Percentiles rank a stretch among this genome's conserved stretches.
Evolutionary conservation across 2,329 filamentous ascomycete species (phyloP).

Genomic region (Fusarium staphyleae): DNA sequence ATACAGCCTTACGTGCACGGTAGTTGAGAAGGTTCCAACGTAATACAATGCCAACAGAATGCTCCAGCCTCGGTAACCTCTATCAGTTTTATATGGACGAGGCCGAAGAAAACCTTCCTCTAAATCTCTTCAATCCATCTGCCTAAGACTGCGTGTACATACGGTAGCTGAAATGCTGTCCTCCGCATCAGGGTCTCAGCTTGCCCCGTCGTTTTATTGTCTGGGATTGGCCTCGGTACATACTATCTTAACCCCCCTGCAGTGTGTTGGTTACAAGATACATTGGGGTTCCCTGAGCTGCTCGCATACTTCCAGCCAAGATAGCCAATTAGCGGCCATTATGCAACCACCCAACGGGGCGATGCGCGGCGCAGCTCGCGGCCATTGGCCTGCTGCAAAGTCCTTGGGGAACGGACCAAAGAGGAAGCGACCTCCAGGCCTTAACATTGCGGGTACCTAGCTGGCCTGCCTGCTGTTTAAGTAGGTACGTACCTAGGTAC

Average conservation of each 20-base stretch:
- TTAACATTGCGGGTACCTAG: not conserved
- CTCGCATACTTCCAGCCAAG: conserved; percentile 17
- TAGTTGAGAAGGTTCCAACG: no score
- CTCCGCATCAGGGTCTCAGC: conserved; percentile 10
- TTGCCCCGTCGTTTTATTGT: not conserved
- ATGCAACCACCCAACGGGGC: conserved; percentile 8
- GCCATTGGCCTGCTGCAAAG: conserved; percentile 20
- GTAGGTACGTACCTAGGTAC: conserved; percentile 24
- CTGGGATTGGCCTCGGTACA: conserved; percentile 29
- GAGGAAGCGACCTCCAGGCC: conserved; percentile 7
- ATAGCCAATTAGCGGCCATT: conserved; percentile 30
- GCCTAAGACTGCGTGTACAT: conserved; percentile 34
- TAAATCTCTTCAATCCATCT: conserved; percentile 4
- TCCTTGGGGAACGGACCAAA: conserved; percentile 1
- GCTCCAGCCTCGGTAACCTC: not conserved
- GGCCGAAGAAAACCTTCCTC: no score
- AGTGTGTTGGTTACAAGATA: conserved; percentile 21
- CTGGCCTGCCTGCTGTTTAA: conserved; percentile 5
- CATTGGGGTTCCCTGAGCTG: conserved; percentile 30
- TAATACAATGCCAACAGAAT: no score
- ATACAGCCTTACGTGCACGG: no score
- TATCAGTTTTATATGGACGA: no score
- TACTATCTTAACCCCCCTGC: conserved; percentile 33
- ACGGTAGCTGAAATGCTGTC: conserved; percentile 25
- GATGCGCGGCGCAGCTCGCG: conserved; percentile 10